phyloP scores from a whole-genome alignment of 306 rosid species.

The Herpetospermum pedunculosum region DNA sequence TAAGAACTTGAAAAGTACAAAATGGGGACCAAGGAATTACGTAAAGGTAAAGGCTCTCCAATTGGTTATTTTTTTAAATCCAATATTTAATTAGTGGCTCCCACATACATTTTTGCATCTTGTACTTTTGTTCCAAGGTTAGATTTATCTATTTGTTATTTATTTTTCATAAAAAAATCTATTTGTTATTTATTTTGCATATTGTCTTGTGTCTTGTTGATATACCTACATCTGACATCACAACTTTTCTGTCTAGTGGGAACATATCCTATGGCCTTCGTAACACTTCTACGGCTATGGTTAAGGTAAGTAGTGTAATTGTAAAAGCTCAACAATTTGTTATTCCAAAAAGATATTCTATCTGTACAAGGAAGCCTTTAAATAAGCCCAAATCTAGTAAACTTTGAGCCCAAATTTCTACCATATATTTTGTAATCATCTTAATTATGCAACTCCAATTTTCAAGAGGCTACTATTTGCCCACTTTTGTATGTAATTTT shows the following conservation, averaged over 20 bases:
- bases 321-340: not conserved
- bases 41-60: not conserved
- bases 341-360: not conserved
- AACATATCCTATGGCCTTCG: conserved; percentile 72
- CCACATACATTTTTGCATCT: not conserved
- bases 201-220: conserved; percentile 4
- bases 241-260: conserved; percentile 49
- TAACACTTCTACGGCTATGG: conserved; percentile 53
- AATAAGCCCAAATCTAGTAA: not conserved
- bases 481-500: not conserved
- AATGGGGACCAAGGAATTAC: not conserved
- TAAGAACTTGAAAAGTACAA: not conserved
- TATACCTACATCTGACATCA: conserved; percentile 1
- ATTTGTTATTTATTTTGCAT: not conserved
- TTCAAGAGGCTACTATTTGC: not conserved
- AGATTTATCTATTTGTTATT: not conserved
- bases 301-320: conserved; percentile 34
- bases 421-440: not conserved
- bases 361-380: not conserved
- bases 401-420: not conserved
- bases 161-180: not conserved
- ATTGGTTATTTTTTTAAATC: not conserved
- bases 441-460: not conserved
- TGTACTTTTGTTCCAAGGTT: not conserved
- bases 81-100: not conserved